phyloP scores from a whole-genome alignment of 2,329 filamentous ascomycete genomes.

The Botrytis porri region DNA sequence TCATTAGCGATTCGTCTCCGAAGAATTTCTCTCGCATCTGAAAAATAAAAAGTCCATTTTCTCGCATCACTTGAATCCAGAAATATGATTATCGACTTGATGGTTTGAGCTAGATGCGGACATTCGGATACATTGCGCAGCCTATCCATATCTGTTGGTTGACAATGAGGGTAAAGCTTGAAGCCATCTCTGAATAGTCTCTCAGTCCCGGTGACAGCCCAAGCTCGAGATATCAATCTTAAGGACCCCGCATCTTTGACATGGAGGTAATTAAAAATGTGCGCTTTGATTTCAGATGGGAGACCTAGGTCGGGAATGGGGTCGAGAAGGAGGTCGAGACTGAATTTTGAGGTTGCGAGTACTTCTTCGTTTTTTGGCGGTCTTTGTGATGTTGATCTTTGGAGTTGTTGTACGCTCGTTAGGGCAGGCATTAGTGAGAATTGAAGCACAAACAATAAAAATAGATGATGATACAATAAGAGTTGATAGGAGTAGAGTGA shows the following conservation, averaged over 20 bases:
- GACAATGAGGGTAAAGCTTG: constrained; percentile 17
- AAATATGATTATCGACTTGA: constrained; percentile 16
- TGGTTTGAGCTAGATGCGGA: constrained; percentile 11
- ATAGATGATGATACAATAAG: not conserved
- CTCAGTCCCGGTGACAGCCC: constrained; percentile 7
- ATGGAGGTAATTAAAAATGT: constrained; percentile 3
- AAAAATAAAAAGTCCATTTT: constrained; percentile 20
- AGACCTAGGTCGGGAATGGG: not conserved
- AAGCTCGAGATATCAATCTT: constrained; percentile 11
- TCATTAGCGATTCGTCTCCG: constrained; percentile 10
- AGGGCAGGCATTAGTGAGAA: constrained; percentile 10
- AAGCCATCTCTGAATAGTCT: constrained; percentile 18
- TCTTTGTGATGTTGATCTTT: not conserved
- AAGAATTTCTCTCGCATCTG: constrained; percentile 17
- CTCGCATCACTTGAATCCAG: constrained; percentile 15
- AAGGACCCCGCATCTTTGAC: constrained; percentile 9
- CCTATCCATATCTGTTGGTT: constrained; percentile 15
- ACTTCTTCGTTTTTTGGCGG: not conserved
- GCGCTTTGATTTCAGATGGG: constrained; percentile 9
- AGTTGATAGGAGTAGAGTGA: not conserved
- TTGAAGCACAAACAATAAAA: constrained; percentile 7
- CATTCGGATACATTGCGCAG: not conserved
- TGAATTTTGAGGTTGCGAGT: not conserved
- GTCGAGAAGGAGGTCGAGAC: no score
- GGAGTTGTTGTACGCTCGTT: not conserved